Conservation (phyloP, 768 basidiomycete species). For the Daedaleopsis sinensis region DNA sequence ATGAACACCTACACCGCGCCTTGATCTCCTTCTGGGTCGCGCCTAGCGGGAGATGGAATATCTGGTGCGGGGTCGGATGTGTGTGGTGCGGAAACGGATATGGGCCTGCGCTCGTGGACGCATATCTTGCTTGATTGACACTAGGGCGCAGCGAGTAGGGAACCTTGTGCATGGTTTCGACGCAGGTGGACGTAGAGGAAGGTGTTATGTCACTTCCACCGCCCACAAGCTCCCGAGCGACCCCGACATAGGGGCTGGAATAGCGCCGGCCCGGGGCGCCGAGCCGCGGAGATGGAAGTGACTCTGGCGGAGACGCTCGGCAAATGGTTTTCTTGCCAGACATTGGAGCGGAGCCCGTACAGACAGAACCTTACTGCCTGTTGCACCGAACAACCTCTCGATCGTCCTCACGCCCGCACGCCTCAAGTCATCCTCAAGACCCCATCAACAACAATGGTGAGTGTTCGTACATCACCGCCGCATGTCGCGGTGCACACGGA, state of each 20-base stretch:
- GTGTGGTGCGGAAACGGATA: slow-evolving; percentile 56
- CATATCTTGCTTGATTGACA: slow-evolving; percentile 16
- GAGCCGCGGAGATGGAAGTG: no score
- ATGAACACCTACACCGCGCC: slow-evolving; percentile 55
- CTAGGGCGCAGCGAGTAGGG: neutral
- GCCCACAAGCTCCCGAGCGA: neutral
- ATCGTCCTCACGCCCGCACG: neutral
- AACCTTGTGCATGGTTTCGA: neutral
- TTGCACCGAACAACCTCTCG: no score
- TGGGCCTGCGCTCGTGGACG: slow-evolving; percentile 26
- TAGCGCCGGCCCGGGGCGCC: no score
- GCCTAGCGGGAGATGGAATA: slow-evolving; percentile 63
- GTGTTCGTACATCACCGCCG: slow-evolving; percentile 1
- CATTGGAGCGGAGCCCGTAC: no score
- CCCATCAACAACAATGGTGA: slow-evolving; percentile 25
- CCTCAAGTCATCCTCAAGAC: slow-evolving; percentile 14
- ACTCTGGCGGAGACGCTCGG: no score
- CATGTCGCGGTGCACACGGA: slow-evolving; percentile 19
- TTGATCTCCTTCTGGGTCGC: slow-evolving; percentile 68
- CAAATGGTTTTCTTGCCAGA: no score
- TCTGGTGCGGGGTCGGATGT: slow-evolving; percentile 68
- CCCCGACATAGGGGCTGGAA: neutral
- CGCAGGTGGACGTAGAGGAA: neutral
- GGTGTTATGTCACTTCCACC: neutral
- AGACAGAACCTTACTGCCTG: no score